These are phyloP conservation scores for Penicillium diatomitis DNA, from an alignment of 495 filamentous ascomycete genomes.

Conservation along the genomic window DNA sequence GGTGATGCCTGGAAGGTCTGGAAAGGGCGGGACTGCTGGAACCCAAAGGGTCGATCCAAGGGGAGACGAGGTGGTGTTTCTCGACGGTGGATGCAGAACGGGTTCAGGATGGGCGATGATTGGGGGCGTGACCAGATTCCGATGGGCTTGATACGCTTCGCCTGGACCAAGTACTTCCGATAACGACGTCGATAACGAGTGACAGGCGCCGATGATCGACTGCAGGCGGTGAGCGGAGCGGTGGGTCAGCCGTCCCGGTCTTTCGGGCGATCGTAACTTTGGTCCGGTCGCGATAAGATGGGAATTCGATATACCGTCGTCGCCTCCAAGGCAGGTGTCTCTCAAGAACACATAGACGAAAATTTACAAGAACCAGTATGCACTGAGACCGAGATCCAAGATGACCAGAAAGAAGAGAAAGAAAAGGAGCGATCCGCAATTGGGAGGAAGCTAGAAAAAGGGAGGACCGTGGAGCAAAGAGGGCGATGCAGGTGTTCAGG, in stretches of 20 bases:
- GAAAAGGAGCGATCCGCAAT: background rate
- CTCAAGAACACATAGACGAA: too few species aligned
- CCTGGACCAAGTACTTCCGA: background rate
- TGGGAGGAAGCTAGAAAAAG: background rate
- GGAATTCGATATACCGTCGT: too few species aligned
- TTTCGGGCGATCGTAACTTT: background rate
- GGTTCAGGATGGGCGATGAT: constrained; percentile 10
- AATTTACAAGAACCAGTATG: too few species aligned
- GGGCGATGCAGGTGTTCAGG: background rate
- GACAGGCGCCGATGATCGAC: constrained; percentile 17
- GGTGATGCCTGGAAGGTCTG: constrained; percentile 23
- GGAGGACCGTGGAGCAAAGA: background rate
- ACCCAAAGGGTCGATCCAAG: constrained; percentile 14
- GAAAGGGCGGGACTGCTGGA: constrained; percentile 2
- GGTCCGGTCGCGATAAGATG: background rate
- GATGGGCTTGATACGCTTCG: background rate
- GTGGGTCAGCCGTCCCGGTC: constrained; percentile 2
- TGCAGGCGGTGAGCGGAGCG: constrained; percentile 31
- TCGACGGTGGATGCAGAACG: background rate
- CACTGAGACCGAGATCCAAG: background rate
- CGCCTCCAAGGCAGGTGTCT: too few species aligned
- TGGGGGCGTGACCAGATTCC: constrained; percentile 22
- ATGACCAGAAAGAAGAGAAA: background rate
- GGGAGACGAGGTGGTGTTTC: constrained; percentile 1
- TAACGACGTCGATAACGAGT: constrained; percentile 26